These are phyloP conservation scores for Trichophyton equinum DNA, from an alignment of 2,329 filamentous ascomycete species.

Conservation along the genomic window DNA sequence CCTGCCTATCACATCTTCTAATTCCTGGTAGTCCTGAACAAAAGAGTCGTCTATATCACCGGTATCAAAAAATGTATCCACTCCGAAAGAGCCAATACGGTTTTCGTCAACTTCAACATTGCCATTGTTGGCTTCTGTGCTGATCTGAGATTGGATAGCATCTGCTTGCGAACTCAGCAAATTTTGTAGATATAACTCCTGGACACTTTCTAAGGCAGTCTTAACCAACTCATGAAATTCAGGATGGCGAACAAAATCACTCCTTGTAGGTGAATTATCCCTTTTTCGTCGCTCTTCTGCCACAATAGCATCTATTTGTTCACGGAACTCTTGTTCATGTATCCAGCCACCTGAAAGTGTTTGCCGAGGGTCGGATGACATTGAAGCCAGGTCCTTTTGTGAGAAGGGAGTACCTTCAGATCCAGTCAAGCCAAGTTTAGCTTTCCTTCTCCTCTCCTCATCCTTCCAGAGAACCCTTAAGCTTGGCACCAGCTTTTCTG, in stretches of 20 bases:
- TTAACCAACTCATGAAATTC: slow-evolving; percentile 50
- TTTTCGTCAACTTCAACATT: slow-evolving; percentile 52
- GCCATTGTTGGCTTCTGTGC: neutral
- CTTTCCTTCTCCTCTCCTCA: slow-evolving; percentile 67
- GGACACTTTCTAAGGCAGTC: slow-evolving; percentile 69
- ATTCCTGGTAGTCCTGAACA: neutral
- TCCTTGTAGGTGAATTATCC: slow-evolving; percentile 35
- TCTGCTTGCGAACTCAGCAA: slow-evolving; percentile 44
- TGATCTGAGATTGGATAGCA: slow-evolving; percentile 1
- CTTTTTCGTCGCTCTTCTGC: slow-evolving; percentile 47
- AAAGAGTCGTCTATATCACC: slow-evolving; percentile 20
- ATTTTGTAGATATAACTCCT: slow-evolving; percentile 68
- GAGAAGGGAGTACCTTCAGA: slow-evolving; percentile 65
- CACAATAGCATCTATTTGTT: slow-evolving; percentile 52
- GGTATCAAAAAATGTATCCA: slow-evolving; percentile 22
- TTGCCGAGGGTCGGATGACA: slow-evolving; percentile 71
- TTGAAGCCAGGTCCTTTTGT: slow-evolving; percentile 67
- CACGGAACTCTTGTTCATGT: slow-evolving; percentile 71
- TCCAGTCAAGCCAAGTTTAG: slow-evolving; percentile 51
- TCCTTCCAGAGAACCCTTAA: slow-evolving; percentile 91
- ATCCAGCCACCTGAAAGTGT: slow-evolving; percentile 73
- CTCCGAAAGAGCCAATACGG: slow-evolving; percentile 40
- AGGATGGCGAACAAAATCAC: slow-evolving; percentile 49
- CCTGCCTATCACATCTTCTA: too few relatives aligned
- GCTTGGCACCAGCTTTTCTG: slow-evolving; percentile 78